Conservation (phyloP, 805 yeast species). For the Candida awuae region DNA sequence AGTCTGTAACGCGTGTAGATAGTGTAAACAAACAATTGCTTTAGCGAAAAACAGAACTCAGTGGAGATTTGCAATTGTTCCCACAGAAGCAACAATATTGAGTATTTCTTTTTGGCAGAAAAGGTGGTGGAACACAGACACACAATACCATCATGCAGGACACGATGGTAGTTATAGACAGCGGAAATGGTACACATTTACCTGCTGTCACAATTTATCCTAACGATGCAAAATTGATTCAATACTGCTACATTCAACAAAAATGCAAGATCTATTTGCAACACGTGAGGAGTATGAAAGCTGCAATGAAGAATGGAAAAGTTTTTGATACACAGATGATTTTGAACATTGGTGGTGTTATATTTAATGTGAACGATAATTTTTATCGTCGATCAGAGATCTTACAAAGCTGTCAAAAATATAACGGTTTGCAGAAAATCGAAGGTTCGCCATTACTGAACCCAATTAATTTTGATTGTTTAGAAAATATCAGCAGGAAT, state of each 20-base stretch:
- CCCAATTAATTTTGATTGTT: conserved; percentile 27
- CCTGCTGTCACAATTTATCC: conserved; percentile 29
- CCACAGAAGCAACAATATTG: no score
- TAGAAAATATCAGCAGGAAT: conserved; percentile 21
- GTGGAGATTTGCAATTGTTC: no score
- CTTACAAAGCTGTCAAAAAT: conserved; percentile 32
- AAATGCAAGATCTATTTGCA: conserved; percentile 34
- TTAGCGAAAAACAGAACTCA: no score
- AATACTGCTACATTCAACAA: conserved; percentile 46
- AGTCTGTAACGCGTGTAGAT: background rate
- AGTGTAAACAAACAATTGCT: background rate
- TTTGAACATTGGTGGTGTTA: conserved; percentile 32
- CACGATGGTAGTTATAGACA: background rate
- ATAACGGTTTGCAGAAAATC: conserved; percentile 35
- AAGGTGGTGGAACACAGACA: no score
- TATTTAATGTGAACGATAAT: conserved; percentile 34
- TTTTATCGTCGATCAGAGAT: conserved; percentile 33
- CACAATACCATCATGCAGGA: background rate
- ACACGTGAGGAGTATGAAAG: conserved; percentile 20
- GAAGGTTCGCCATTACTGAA: conserved; percentile 32
- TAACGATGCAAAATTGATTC: conserved; percentile 49
- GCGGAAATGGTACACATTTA: background rate
- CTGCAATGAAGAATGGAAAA: conserved; percentile 15
- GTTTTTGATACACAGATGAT: conserved; percentile 31
- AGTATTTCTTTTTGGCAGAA: no score